A percentile compares a stretch with the other conserved stretches of the same genome.
Evolutionary conservation across 2,329 filamentous ascomycete species (phyloP).

Genomic region (Clarireedia paspali): DNA sequence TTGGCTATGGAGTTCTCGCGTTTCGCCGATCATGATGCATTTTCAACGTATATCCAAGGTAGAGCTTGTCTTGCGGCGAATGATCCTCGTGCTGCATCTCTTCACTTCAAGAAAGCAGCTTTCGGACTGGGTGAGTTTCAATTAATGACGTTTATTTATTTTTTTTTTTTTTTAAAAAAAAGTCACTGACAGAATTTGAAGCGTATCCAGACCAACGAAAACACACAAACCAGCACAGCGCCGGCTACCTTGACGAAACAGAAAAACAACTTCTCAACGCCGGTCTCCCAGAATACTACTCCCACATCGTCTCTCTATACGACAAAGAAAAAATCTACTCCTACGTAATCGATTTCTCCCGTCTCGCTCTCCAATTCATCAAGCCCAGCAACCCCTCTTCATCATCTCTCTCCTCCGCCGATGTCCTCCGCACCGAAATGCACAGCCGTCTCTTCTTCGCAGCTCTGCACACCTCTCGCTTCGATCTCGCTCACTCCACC

Average conservation of each 20-base stretch:
- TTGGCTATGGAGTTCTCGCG: slow-evolving; percentile 49
- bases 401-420: background rate
- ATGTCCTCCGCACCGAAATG: slow-evolving; percentile 55
- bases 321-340: slow-evolving; percentile 71
- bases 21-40: slow-evolving; percentile 51
- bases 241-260: slow-evolving; percentile 64
- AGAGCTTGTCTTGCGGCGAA: slow-evolving; percentile 67
- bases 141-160: too few species aligned
- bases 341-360: slow-evolving; percentile 77
- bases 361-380: slow-evolving; percentile 61
- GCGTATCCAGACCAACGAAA: slow-evolving; percentile 21
- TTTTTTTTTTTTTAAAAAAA: slow-evolving; percentile 4
- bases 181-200: slow-evolving; percentile 10
- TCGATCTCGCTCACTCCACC: slow-evolving; percentile 74
- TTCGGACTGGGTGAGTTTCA: slow-evolving; percentile 66
- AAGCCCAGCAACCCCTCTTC: slow-evolving; percentile 4
- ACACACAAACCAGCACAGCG: slow-evolving; percentile 43
- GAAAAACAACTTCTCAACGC: slow-evolving; percentile 63
- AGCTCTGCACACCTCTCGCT: slow-evolving; percentile 70
- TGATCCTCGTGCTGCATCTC: slow-evolving; percentile 65
- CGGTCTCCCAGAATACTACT: slow-evolving; percentile 77
- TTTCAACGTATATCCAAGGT: slow-evolving; percentile 75
- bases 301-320: slow-evolving; percentile 76
- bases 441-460: slow-evolving; percentile 79
- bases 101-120: slow-evolving; percentile 74